phyloP scores from a whole-genome alignment of 371 early-diverging fungal genomes.

The Massospora cicadina region DNA sequence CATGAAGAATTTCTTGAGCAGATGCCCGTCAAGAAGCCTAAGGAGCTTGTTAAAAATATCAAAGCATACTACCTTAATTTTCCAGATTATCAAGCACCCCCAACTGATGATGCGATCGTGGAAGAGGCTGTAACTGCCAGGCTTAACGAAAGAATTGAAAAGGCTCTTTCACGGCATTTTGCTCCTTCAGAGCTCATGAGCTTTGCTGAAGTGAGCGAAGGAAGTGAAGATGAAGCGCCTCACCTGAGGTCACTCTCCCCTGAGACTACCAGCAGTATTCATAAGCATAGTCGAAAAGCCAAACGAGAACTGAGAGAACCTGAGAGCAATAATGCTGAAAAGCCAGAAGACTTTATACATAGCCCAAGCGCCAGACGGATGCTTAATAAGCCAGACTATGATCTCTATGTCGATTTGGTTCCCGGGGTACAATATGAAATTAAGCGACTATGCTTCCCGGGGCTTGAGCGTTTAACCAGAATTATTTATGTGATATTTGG shows the following conservation, averaged over 20 bases:
- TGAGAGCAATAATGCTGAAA: background rate
- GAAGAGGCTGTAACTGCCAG: conserved; percentile 1
- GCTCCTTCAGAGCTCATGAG: background rate
- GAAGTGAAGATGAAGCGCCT: background rate
- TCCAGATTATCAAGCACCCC: background rate
- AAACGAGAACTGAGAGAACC: background rate
- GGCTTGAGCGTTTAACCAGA: background rate
- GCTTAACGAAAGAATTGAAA: background rate
- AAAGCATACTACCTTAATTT: background rate
- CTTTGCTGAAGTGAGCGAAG: background rate
- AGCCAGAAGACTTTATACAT: background rate
- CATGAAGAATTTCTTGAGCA: background rate
- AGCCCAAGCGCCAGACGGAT: too few species aligned
- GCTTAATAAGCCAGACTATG: too few species aligned
- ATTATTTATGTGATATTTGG: background rate
- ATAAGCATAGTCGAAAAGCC: background rate
- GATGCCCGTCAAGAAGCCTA: background rate
- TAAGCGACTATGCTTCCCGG: background rate
- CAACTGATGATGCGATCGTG: background rate
- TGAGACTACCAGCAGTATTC: background rate
- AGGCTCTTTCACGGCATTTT: background rate
- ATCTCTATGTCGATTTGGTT: too few species aligned
- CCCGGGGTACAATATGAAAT: background rate
- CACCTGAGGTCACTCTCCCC: background rate
- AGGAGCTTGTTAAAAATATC: background rate